Evolutionary conservation across 2,329 filamentous ascomycete genomes (phyloP), one percentile per base, ranked within the genome.

Genomic region (Colletotrichum tanaceti): DNA sequence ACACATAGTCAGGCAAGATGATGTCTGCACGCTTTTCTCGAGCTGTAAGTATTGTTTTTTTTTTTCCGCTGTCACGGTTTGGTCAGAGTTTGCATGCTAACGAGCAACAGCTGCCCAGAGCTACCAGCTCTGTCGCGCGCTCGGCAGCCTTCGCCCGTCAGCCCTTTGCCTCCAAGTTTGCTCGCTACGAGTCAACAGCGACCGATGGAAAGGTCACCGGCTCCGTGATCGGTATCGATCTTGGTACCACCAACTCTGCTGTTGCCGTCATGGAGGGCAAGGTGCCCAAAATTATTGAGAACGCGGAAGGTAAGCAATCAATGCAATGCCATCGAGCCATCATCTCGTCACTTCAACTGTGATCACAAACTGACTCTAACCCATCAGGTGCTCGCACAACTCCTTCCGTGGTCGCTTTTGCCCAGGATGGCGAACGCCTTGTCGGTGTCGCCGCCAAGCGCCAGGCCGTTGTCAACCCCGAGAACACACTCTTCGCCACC

Each of bases 221-320:
- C 79, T 85, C 93, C 78, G 95, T 98, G 81, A 98, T 98, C 78
- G 96, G 96, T 91, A 98, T 98, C 81, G 95, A 98, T 88, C 85
- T 98, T 78, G 95, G 95, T 79, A 98, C 95, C 79, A 98, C 95
- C 77, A 98, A 98, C 89, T 98, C 95, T 70, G 95, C 95, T 65
- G 95, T 98, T 71, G 95, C 94, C 77, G 86, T 98, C 73, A 97
- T 98, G 94, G 95, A 98, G 87, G 96, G 95, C 83, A 97, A 97
- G 87, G 84, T 88, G 65, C 93, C 95, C 76, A 93, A 91, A 84
- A 98, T 98, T 81, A 98, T 98, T 81, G 95, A 98, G 85, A 98
- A 98, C 89, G 87, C 94, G 35, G 95, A 98, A 87, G 94, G 93
- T 94, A 84, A 77, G 84, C 66, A 22, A n/a, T n/a, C n/a, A n/a